Percentiles rank a stretch among this genome's conserved stretches.
Evolutionary conservation across 352 stramenopile species (phyloP).

Genomic region (Pythium periplocum): DNA sequence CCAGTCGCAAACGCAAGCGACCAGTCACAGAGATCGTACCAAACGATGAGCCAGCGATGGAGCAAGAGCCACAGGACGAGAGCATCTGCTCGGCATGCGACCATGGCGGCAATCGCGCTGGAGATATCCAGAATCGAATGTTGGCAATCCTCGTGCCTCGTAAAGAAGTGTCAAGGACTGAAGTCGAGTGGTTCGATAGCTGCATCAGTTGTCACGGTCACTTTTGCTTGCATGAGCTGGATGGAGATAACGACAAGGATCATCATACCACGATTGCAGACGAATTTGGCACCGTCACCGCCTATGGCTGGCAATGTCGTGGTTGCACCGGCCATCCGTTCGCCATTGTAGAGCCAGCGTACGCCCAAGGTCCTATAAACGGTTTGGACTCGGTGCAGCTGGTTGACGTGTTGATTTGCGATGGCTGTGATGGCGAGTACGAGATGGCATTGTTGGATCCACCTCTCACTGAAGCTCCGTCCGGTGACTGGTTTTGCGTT

Average conservation of each 20-base stretch:
- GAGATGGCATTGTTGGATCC: conserved; percentile 44
- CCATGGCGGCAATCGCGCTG: neutral
- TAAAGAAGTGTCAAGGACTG: neutral
- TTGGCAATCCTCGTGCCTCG: too few species aligned
- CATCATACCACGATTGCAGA: conserved; percentile 7
- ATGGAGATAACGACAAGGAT: conserved; percentile 7
- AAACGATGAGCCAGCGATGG: neutral
- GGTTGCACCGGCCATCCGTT: neutral
- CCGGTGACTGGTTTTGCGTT: conserved; percentile 48
- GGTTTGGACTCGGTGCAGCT: conserved; percentile 10
- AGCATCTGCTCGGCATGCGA: neutral
- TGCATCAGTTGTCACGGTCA: conserved; percentile 10
- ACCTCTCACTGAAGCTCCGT: conserved; percentile 33
- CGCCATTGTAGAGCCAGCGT: neutral
- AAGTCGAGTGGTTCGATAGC: conserved; percentile 13
- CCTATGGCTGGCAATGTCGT: neutral
- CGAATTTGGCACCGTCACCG: neutral
- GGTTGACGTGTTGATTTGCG: conserved; percentile 49
- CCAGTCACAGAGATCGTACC: neutral
- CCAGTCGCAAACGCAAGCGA: neutral
- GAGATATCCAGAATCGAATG: neutral
- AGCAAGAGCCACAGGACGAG: neutral
- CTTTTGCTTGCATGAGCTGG: conserved; percentile 18
- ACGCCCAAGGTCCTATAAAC: neutral
- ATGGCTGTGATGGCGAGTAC: conserved; percentile 64